A percentile compares a stretch with the other conserved stretches of the same genome.
These are phyloP conservation scores for Coemansia sp. DNA, from an alignment of 371 early-diverging fungal species.

Conservation along the genomic window DNA sequence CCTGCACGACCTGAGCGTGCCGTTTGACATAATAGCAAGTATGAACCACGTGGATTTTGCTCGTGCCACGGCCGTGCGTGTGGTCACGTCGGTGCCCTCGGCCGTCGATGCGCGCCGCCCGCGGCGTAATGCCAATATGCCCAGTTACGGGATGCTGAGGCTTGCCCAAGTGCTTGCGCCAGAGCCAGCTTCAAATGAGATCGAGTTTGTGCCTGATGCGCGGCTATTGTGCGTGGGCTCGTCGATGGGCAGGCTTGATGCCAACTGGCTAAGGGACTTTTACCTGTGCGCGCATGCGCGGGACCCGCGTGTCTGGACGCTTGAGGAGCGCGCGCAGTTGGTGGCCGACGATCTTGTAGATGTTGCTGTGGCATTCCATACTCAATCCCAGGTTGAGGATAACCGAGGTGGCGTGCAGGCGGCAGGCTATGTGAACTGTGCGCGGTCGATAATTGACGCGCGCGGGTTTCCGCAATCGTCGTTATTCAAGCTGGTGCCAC, in stretches of 20 bases:
- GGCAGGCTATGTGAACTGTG: neutral
- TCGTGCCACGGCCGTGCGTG: slow-evolving; percentile 1
- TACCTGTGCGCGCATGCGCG: slow-evolving; percentile 26
- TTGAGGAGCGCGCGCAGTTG: neutral
- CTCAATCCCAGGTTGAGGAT: slow-evolving; percentile 5
- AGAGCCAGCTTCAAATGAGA: too few species aligned
- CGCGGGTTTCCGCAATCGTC: slow-evolving; percentile 4
- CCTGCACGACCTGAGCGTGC: slow-evolving; percentile 25
- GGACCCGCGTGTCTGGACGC: neutral
- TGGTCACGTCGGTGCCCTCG: slow-evolving; percentile 32
- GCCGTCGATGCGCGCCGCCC: neutral
- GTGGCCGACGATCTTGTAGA: slow-evolving; percentile 17
- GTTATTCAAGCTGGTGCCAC: slow-evolving; percentile 9
- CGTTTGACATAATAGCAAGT: slow-evolving; percentile 5
- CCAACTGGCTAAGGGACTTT: slow-evolving; percentile 29
- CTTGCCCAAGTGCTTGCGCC: slow-evolving; percentile 8
- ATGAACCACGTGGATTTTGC: slow-evolving; percentile 33
- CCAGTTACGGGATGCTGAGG: slow-evolving; percentile 21
- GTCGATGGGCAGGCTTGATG: slow-evolving; percentile 25
- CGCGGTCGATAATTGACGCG: neutral
- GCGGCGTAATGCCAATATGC: slow-evolving; percentile 8
- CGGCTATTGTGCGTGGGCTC: slow-evolving; percentile 22
- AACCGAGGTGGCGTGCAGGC: slow-evolving; percentile 10
- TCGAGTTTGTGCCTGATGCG: slow-evolving; percentile 10
- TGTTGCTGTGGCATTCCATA: slow-evolving; percentile 32